A percentile compares a stretch with the other conserved stretches of the same genome.
Conservation (phyloP, 768 basidiomycete genomes). For the Cystobasidiopsis lactophilus region DNA sequence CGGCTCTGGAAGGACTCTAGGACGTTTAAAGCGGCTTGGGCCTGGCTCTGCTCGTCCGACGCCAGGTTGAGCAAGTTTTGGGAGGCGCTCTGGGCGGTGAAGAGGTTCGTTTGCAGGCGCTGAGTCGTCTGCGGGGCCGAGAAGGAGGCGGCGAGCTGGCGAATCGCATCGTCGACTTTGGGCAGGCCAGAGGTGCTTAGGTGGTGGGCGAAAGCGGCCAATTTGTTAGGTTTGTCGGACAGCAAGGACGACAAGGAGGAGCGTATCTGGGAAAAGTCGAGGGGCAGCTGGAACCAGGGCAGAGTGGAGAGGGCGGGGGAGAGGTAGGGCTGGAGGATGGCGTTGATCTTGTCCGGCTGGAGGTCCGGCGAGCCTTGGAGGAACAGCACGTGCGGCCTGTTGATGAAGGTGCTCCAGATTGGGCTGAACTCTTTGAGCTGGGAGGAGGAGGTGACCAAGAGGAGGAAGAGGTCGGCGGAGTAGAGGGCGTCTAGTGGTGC, state of each 20-base stretch:
- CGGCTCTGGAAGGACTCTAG: background rate
- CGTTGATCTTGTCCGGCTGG: conserved; percentile 2
- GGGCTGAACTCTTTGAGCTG: too few relatives aligned
- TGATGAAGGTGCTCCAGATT: too few relatives aligned
- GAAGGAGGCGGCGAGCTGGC: background rate
- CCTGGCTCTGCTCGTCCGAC: background rate
- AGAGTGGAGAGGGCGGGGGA: conserved; percentile 7
- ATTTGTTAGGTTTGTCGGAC: background rate
- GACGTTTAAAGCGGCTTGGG: background rate
- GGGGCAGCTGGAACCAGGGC: conserved; percentile 1
- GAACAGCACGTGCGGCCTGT: too few relatives aligned
- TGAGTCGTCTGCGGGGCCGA: background rate
- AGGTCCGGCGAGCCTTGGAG: background rate
- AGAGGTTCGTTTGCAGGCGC: background rate
- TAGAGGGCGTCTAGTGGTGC: too few relatives aligned
- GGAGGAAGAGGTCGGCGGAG: too few relatives aligned
- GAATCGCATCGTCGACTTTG: conserved; percentile 3
- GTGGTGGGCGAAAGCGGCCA: background rate
- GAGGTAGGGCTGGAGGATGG: conserved; percentile 8
- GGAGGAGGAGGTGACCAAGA: too few relatives aligned
- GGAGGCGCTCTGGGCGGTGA: background rate
- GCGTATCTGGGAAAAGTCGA: background rate
- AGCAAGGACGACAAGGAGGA: background rate
- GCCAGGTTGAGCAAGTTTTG: background rate
- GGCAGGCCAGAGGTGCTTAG: conserved; percentile 6